A percentile compares a stretch with the other conserved stretches of the same genome.
phyloP scores from a whole-genome alignment of 371 early-diverging fungal species.

The Enterocytospora artemiae region DNA sequence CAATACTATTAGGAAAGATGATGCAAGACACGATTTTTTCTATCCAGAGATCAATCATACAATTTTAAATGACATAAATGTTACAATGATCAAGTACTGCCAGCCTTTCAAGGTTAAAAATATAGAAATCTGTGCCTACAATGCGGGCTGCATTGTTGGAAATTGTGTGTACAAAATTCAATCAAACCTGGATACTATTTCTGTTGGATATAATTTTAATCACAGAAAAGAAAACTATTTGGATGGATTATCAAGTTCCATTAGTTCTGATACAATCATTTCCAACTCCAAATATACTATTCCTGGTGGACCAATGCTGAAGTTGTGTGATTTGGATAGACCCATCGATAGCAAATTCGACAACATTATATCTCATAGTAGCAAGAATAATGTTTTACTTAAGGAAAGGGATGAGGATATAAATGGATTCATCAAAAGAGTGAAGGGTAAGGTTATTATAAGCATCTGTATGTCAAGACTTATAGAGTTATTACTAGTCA shows the following conservation, averaged over 20 bases:
- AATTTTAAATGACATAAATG: slow-evolving; percentile 70
- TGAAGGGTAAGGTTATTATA: slow-evolving; percentile 75
- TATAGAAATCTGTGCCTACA: slow-evolving; percentile 74
- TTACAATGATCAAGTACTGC: slow-evolving; percentile 71
- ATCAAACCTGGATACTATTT: slow-evolving; percentile 76
- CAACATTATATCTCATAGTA: no score
- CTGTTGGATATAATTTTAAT: slow-evolving; percentile 86
- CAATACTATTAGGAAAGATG: slow-evolving; percentile 54
- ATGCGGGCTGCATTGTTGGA: slow-evolving; percentile 87
- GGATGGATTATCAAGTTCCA: slow-evolving; percentile 65
- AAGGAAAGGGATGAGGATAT: slow-evolving; percentile 44
- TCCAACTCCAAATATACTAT: slow-evolving; percentile 70
- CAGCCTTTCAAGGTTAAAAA: slow-evolving; percentile 75
- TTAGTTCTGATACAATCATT: slow-evolving; percentile 67
- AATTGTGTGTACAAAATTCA: slow-evolving; percentile 89
- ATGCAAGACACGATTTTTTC: slow-evolving; percentile 61
- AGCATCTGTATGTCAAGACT: slow-evolving; percentile 74
- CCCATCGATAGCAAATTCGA: no score
- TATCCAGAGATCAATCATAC: slow-evolving; percentile 68
- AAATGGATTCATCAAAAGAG: slow-evolving; percentile 59
- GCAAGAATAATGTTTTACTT: slow-evolving; percentile 50
- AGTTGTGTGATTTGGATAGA: no score
- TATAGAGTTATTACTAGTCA: slow-evolving; percentile 73
- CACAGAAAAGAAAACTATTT: slow-evolving; percentile 71
- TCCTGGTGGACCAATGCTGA: no score